Conservation (phyloP, 139 green algal genomes). For the Chlorella sp. region DNA sequence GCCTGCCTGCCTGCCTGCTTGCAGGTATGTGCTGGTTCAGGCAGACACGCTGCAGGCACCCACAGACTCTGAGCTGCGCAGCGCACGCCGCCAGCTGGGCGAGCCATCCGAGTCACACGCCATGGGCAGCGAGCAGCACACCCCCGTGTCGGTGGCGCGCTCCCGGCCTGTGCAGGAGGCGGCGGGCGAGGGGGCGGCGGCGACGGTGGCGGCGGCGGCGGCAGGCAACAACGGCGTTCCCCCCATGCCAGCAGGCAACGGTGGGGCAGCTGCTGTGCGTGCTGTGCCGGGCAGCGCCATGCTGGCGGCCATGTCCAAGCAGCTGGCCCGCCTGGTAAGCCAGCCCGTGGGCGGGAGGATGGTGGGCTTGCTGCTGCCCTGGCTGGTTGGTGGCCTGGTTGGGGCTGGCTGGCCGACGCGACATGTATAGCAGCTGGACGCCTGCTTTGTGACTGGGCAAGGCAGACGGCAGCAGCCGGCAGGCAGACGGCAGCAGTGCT, state of each 20-base stretch:
- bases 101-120: slow-evolving; percentile 3
- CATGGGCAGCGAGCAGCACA: neutral
- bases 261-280: neutral
- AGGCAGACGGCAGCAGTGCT: neutral
- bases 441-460: no score
- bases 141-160: neutral
- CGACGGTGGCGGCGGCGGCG: neutral
- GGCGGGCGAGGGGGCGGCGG: neutral
- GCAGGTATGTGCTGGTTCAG: slow-evolving; percentile 28
- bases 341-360: neutral
- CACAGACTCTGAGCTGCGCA: slow-evolving; percentile 14
- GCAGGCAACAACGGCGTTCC: no score
- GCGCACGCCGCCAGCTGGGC: slow-evolving; percentile 17
- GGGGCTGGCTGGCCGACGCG: neutral
- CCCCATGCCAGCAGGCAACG: neutral
- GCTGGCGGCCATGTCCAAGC: neutral
- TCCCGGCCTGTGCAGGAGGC: neutral
- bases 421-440: neutral
- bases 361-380: neutral
- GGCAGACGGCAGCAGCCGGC: neutral
- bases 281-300: neutral
- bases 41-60: slow-evolving; percentile 15
- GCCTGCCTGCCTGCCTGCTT: neutral
- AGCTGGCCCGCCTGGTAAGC: neutral
- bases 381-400: no score